Percentiles rank a stretch among this genome's conserved stretches.
These are phyloP conservation scores for Magnaporthiopsis rhizophila DNA, from an alignment of 2,329 filamentous ascomycete genomes.

Conservation along the genomic window DNA sequence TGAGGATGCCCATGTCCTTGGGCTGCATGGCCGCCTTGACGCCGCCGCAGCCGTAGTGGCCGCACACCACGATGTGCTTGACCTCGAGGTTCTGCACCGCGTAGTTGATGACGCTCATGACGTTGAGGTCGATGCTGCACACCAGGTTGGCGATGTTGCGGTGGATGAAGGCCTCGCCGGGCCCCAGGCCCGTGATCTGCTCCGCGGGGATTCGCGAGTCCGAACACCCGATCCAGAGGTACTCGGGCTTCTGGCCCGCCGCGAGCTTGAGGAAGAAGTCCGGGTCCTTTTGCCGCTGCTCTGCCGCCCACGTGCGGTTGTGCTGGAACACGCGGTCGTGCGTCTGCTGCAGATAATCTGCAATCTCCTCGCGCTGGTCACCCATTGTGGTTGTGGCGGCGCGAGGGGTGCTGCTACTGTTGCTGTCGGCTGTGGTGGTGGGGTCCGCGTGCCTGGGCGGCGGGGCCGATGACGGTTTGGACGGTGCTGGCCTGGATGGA, in stretches of 20 bases:
- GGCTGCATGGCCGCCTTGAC: slow-evolving; percentile 68
- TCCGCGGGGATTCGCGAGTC: slow-evolving; percentile 90
- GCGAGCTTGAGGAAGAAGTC: slow-evolving; percentile 57
- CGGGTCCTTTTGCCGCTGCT: slow-evolving; percentile 50
- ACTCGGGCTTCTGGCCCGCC: slow-evolving; percentile 60
- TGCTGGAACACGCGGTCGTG: slow-evolving; percentile 62
- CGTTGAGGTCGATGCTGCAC: slow-evolving; percentile 70
- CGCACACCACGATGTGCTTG: slow-evolving; percentile 74
- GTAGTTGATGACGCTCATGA: slow-evolving; percentile 77
- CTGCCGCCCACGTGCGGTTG: slow-evolving; percentile 58
- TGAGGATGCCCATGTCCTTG: slow-evolving; percentile 61
- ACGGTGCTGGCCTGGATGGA: neutral
- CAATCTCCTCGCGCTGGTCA: slow-evolving; percentile 31
- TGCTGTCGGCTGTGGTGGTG: slow-evolving; percentile 1
- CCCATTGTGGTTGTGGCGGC: slow-evolving; percentile 6
- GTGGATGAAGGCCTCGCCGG: slow-evolving; percentile 91
- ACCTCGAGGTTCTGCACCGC: slow-evolving; percentile 73
- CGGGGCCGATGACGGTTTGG: neutral
- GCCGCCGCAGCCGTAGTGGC: slow-evolving; percentile 71
- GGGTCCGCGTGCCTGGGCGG: neutral
- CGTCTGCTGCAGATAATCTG: slow-evolving; percentile 50
- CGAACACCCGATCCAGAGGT: slow-evolving; percentile 85
- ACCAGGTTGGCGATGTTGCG: slow-evolving; percentile 93
- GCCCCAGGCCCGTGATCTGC: slow-evolving; percentile 71
- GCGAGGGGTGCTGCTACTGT: neutral